Conservation (phyloP, 2,329 filamentous ascomycete species). For the Zasmidium cellare region DNA sequence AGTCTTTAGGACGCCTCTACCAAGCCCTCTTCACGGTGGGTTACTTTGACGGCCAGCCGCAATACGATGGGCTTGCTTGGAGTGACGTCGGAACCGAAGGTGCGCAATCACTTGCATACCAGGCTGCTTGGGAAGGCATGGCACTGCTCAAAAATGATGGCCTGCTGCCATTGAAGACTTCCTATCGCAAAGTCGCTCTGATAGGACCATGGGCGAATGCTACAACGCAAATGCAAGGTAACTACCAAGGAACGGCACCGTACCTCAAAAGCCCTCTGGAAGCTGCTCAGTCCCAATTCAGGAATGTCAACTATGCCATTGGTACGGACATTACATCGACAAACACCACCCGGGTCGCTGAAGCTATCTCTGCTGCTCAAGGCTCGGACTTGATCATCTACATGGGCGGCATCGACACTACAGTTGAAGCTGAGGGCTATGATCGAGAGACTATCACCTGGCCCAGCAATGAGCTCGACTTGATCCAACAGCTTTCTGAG, state of each 20-base stretch:
- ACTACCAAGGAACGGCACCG: slow-evolving; percentile 43
- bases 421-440: slow-evolving; percentile 43
- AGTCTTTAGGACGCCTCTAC: slow-evolving; percentile 51
- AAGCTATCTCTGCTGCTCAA: slow-evolving; percentile 19
- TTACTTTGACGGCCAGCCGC: slow-evolving; percentile 53
- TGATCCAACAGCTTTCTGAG: slow-evolving; percentile 39
- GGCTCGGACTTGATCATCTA: slow-evolving; percentile 25
- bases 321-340: slow-evolving; percentile 20
- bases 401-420: slow-evolving; percentile 36
- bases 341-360: slow-evolving; percentile 19
- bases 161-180: slow-evolving; percentile 38
- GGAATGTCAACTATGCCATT: slow-evolving; percentile 14
- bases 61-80: slow-evolving; percentile 54
- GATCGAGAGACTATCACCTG: slow-evolving; percentile 44
- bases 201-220: slow-evolving; percentile 59
- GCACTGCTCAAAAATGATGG: slow-evolving; percentile 53
- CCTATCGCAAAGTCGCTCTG: slow-evolving; percentile 47
- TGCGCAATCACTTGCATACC: slow-evolving; percentile 54
- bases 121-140: slow-evolving; percentile 48
- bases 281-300: slow-evolving; percentile 18
- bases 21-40: slow-evolving; percentile 53
- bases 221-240: slow-evolving; percentile 55
- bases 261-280: slow-evolving; percentile 23
- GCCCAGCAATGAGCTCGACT: slow-evolving; percentile 44
- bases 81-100: slow-evolving; percentile 53